A percentile compares a stretch with the other conserved stretches of the same genome.
phyloP scores from a whole-genome alignment of 2,329 filamentous ascomycete genomes.

The Clonostachys sp. region DNA sequence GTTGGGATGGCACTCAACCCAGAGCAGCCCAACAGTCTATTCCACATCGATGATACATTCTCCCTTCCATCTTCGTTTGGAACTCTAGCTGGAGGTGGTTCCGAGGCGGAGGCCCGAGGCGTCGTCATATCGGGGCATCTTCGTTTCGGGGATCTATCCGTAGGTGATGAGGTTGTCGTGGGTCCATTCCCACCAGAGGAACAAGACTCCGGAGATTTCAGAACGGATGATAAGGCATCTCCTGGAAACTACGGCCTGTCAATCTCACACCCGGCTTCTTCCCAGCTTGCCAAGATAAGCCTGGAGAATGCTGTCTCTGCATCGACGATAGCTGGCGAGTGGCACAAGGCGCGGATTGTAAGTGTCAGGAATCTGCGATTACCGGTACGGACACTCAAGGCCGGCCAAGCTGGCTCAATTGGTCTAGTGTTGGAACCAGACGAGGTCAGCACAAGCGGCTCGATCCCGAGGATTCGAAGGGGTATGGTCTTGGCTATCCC shows the following conservation, averaged over 20 bases:
- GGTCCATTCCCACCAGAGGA: conserved; percentile 69
- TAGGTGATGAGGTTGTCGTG: conserved; percentile 74
- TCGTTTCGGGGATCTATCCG: conserved; percentile 69
- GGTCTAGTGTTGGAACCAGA: conserved; percentile 60
- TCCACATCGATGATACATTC: conserved; percentile 90
- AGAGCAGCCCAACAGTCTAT: conserved; percentile 61
- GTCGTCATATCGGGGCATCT: conserved; percentile 83
- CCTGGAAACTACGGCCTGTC: conserved; percentile 43
- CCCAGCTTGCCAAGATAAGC: conserved; percentile 47
- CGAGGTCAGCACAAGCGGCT: neutral
- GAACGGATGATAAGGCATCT: conserved; percentile 41
- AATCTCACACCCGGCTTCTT: conserved; percentile 46
- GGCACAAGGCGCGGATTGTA: conserved; percentile 75
- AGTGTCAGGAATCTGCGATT: conserved; percentile 86
- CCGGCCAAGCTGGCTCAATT: conserved; percentile 86
- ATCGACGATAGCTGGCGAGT: conserved; percentile 57
- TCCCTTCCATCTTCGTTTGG: conserved; percentile 60
- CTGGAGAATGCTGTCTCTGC: conserved; percentile 47
- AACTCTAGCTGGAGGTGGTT: conserved; percentile 9
- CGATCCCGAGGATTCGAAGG: conserved; percentile 52
- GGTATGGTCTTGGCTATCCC: conserved; percentile 77
- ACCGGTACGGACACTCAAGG: conserved; percentile 69
- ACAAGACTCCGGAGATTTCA: conserved; percentile 29
- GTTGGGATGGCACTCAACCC: conserved; percentile 52
- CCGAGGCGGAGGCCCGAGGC: conserved; percentile 37